A percentile compares a stretch with the other conserved stretches of the same genome.
Evolutionary conservation across 345 rosid species (phyloP).

Genomic region (Salix caprea): DNA sequence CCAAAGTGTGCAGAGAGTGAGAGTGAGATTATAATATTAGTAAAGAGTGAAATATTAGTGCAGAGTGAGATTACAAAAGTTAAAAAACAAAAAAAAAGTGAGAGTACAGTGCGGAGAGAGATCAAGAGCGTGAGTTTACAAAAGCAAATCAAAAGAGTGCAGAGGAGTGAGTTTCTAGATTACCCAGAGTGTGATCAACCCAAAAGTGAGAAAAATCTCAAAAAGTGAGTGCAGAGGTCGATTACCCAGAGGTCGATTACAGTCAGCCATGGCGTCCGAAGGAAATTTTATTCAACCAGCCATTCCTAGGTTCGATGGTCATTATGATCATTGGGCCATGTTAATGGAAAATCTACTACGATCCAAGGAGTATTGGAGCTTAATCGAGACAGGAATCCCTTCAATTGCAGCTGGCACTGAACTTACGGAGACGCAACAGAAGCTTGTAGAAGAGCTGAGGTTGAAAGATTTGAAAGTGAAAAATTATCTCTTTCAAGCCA

Average conservation of each 20-base stretch:
- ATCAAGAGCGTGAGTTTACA: too few relatives aligned
- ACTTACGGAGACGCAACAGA: background rate
- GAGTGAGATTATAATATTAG: too few relatives aligned
- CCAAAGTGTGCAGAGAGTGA: too few relatives aligned
- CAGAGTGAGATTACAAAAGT: accelerated
- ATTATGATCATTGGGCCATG: constrained; percentile 7
- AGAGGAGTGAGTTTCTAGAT: too few relatives aligned
- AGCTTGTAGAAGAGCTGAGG: background rate
- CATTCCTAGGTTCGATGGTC: background rate
- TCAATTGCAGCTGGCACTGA: accelerated
- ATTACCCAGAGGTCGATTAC: too few relatives aligned
- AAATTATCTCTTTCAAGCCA: background rate
- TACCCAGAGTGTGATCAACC: too few relatives aligned
- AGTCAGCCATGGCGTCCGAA: background rate
- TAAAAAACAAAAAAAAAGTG: too few relatives aligned
- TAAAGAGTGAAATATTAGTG: accelerated
- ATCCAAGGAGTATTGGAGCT: constrained; percentile 1
- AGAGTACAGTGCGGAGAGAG: too few relatives aligned
- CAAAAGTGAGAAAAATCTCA: too few relatives aligned
- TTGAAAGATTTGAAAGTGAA: background rate
- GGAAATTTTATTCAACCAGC: background rate
- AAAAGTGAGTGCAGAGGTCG: too few relatives aligned
- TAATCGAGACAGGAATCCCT: background rate
- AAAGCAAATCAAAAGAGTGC: too few relatives aligned
- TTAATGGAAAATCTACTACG: background rate